phyloP scores from a whole-genome alignment of 768 basidiomycete species.

The Macrolepiota dolichaula region DNA sequence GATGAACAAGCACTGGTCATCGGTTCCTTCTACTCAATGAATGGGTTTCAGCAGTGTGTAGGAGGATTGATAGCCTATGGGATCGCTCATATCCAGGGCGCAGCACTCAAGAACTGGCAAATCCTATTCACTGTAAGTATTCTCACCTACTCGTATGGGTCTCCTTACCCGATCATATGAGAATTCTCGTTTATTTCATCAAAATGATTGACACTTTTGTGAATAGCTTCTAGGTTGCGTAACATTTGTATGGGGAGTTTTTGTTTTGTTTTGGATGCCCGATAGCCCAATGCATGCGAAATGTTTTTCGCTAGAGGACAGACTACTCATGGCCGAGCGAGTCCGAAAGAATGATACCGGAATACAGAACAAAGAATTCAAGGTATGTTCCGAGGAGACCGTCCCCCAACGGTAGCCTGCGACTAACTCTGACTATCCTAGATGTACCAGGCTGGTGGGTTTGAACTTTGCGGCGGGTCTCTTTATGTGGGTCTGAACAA shows the following conservation, averaged over 20 bases:
- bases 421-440: not conserved
- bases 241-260: slow-evolving; percentile 45
- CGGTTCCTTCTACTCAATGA: slow-evolving; percentile 43
- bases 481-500: not conserved
- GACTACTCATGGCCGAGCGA: slow-evolving; percentile 45
- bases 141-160: not conserved
- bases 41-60: slow-evolving; percentile 45
- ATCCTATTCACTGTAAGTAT: slow-evolving; percentile 35
- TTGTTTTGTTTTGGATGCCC: slow-evolving; percentile 48
- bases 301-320: slow-evolving; percentile 45
- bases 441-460: slow-evolving; percentile 31
- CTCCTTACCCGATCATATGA: too few species aligned
- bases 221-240: slow-evolving; percentile 38
- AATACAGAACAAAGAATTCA: slow-evolving; percentile 49
- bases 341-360: slow-evolving; percentile 51
- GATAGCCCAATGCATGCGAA: slow-evolving; percentile 45
- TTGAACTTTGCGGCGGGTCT: not conserved
- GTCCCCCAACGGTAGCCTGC: not conserved
- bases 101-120: slow-evolving; percentile 47
- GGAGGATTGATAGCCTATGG: slow-evolving; percentile 49
- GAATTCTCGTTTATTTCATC: too few species aligned
- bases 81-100: slow-evolving; percentile 39
- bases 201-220: not conserved
- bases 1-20: slow-evolving; percentile 47
- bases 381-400: slow-evolving; percentile 21